phyloP scores from a whole-genome alignment of 75 land plant species.

The Gnetum montanum region DNA sequence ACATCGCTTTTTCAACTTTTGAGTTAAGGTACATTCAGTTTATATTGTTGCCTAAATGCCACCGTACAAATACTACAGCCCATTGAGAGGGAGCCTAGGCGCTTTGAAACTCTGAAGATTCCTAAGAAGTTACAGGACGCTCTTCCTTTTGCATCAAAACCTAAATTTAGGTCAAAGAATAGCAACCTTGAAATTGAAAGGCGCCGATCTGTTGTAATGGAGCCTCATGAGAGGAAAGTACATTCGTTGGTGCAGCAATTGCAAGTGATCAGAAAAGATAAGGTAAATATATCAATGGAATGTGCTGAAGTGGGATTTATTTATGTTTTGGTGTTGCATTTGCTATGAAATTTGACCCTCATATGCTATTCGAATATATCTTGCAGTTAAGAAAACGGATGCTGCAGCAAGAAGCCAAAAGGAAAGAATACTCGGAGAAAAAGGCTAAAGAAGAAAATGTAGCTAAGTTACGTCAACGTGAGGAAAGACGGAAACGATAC shows the following conservation, averaged over 20 bases:
- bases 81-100: slow-evolving; percentile 69
- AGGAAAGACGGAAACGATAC: slow-evolving; percentile 66
- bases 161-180: slow-evolving; percentile 43
- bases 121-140: slow-evolving; percentile 63
- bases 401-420: slow-evolving; percentile 52
- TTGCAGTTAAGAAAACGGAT: slow-evolving; percentile 76
- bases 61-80: slow-evolving; percentile 40
- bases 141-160: slow-evolving; percentile 89
- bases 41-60: not conserved
- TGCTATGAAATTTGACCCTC: not conserved
- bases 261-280: slow-evolving; percentile 61
- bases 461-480: slow-evolving; percentile 63
- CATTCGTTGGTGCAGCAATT: slow-evolving; percentile 78
- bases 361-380: not conserved
- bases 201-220: slow-evolving; percentile 80
- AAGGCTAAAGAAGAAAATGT: slow-evolving; percentile 59
- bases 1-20: not conserved
- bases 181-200: slow-evolving; percentile 46
- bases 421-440: slow-evolving; percentile 34
- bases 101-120: slow-evolving; percentile 76
- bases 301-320: not conserved
- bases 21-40: not conserved
- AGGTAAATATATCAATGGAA: slow-evolving; percentile 35
- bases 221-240: slow-evolving; percentile 76
- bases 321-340: not conserved